Base-by-base conservation (phyloP, 306 rosid species). In the Gillenia trifoliata region DNA sequence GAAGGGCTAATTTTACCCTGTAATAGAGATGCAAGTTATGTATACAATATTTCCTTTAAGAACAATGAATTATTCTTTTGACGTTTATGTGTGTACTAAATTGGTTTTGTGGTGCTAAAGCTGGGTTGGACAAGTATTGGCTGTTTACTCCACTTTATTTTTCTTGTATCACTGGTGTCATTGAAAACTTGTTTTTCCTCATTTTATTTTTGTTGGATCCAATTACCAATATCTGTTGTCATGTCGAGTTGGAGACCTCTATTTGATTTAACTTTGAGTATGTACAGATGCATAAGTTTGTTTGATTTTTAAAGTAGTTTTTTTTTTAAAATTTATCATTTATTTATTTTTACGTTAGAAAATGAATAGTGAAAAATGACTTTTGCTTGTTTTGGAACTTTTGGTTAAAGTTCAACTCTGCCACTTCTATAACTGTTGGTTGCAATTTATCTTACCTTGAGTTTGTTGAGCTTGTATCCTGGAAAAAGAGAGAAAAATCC, bases 351-450 rank as follows among this genome's bases (percentile, higher is more conserved):
- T 30, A 41, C 52, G 12, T 40, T 57, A 33, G 55, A 40, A 3
- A 12, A 67, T 75, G 56, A 59, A 23, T 30, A 19, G 26, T 11
- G 41, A 12, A 52, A 43, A 28, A 30, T 41, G 43, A 23, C 60
- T 70, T 52, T 56, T 29, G 55, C 71, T 75, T 65, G 54, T 78
- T 73, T 12, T n/a, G 36, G 75, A 55, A 38, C 17, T 81, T 73
- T 12, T n/a, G 17, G 55, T 36, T 17, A 34, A n/a, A 52, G 61
- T 26, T 17, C 9, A 62, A 43, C 29, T 31, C n/a, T 28, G 47
- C 61, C 8, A 30, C 33, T 56, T 33, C 9, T 73, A 17, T 33
- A 26, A 11, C 57, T 19, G 34, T 45, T 69, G n/a, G 43, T 59
- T 64, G 4, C 26, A 25, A 62, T 62, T 49, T 66, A 15, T 74